Conservation (phyloP, 768 basidiomycete genomes). For the Boletus sensibilis region DNA sequence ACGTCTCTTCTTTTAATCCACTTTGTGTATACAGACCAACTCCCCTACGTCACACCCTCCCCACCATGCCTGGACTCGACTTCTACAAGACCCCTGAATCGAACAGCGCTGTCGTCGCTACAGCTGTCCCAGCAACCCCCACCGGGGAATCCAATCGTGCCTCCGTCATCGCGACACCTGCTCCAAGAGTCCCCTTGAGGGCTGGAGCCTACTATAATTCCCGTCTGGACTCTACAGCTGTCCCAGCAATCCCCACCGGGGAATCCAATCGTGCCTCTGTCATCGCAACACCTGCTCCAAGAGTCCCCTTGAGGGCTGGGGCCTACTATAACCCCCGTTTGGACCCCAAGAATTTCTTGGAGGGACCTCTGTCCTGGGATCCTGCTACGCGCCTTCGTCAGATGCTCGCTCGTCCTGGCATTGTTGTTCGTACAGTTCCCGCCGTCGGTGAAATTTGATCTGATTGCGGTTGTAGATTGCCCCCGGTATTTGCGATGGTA, state of each 20-base stretch:
- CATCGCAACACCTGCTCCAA: slow-evolving; percentile 9
- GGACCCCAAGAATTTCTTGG: slow-evolving; percentile 64
- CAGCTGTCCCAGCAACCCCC: slow-evolving; percentile 4
- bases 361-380: slow-evolving; percentile 66
- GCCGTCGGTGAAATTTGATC: neutral
- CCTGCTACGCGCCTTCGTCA: slow-evolving; percentile 72
- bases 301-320: slow-evolving; percentile 11
- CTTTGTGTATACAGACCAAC: slow-evolving; percentile 23
- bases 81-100: slow-evolving; percentile 27
- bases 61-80: slow-evolving; percentile 36
- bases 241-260: slow-evolving; percentile 6
- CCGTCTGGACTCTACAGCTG: no score
- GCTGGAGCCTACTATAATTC: no score
- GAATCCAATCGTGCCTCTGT: neutral
- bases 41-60: slow-evolving; percentile 6
- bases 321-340: slow-evolving; percentile 67
- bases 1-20: slow-evolving; percentile 13
- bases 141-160: neutral
- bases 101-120: neutral
- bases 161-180: neutral
- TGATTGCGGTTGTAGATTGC: slow-evolving; percentile 47
- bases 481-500: slow-evolving; percentile 79
- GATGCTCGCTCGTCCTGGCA: slow-evolving; percentile 68
- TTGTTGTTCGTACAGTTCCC: slow-evolving; percentile 52
- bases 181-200: no score